These are phyloP conservation scores for Arthrobotrys iridis DNA, from an alignment of 2,329 filamentous ascomycete genomes.

Conservation along the genomic window DNA sequence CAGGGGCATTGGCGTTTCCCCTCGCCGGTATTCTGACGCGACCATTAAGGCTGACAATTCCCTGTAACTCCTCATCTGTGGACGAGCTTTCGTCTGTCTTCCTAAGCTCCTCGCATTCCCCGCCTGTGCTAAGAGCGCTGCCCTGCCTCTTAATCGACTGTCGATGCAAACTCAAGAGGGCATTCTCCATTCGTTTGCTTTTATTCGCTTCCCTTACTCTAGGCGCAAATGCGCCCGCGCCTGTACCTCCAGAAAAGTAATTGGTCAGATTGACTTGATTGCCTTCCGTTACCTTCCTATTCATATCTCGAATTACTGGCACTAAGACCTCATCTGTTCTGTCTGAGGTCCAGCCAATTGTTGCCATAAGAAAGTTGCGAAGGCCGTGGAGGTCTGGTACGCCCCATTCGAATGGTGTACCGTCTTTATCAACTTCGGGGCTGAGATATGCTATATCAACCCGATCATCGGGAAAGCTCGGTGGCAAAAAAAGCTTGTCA, in stretches of 20 bases:
- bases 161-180: slow-evolving; percentile 73
- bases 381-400: slow-evolving; percentile 90
- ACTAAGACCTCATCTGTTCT: slow-evolving; percentile 94
- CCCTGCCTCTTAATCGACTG: slow-evolving; percentile 55
- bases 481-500: slow-evolving; percentile 81
- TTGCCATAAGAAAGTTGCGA: slow-evolving; percentile 84
- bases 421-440: slow-evolving; percentile 83
- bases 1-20: slow-evolving; percentile 15
- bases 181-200: slow-evolving; percentile 80
- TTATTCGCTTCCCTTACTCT: slow-evolving; percentile 71
- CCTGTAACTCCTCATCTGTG: slow-evolving; percentile 37
- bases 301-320: slow-evolving; percentile 95
- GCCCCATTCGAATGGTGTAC: slow-evolving; percentile 90
- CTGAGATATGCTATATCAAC: slow-evolving; percentile 85
- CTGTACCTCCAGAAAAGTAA: slow-evolving; percentile 81
- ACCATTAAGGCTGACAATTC: slow-evolving; percentile 47
- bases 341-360: slow-evolving; percentile 91
- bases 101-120: slow-evolving; percentile 46
- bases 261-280: slow-evolving; percentile 97
- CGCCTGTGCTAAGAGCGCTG: slow-evolving; percentile 57
- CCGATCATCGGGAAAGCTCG: slow-evolving; percentile 78
- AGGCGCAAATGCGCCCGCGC: slow-evolving; percentile 76
- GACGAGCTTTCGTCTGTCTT: slow-evolving; percentile 51
- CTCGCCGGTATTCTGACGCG: slow-evolving; percentile 19
- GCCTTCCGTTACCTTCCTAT: slow-evolving; percentile 83